Evolutionary conservation across 2,329 filamentous ascomycete genomes (phyloP), one percentile per base, ranked within the genome.

Genomic region (Penicillium sp.): DNA sequence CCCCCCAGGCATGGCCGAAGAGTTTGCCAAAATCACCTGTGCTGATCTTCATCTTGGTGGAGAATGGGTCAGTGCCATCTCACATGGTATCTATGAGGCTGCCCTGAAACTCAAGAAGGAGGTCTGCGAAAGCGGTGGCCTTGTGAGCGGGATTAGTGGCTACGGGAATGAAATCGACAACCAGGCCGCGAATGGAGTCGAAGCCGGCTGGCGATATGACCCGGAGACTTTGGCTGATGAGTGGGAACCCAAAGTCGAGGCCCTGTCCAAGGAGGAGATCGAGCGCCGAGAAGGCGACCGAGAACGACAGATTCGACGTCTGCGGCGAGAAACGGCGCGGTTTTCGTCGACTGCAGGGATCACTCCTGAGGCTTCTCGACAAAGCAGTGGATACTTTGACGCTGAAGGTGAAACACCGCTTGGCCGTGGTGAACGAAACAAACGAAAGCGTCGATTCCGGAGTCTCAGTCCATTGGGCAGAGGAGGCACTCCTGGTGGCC

Each of bases 81-180:
- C 92, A 10, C 90, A 95, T 59, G 92, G 89, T 22, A 96, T 98
- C 52, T 96, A 96, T 64, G 92, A 98, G 65, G 85, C 92, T 7
- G 88, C 93, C 0, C 65, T 96, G 46, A 84, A 85, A 31, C 70
- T 95, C 20, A 96, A 96, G 69, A 98, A 98, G 65, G 92, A 96
- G 59, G 87, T 89, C 1, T 94, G 89, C 56, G 92, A 96, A 62
- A 87, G 87, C 26, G 88, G 87, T 25, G 88, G 88, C 1, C 69
- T 95, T 6, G 81, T 95, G n/a, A 74, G 79, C 11, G 83, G 83
- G 27, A 79, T 80, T 71, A 77, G 78, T 41, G 80, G 75, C 12
- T 76, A 76, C 51, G 76, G 77, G 6, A 67, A 71, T 10, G 86
- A 93, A 44, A 80, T 95, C 33, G 85, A 90, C 48, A 95, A 95